Evolutionary conservation across 176 grass and related monocot genomes (phyloP).

Genomic region (Thinopyrum elongatum): DNA sequence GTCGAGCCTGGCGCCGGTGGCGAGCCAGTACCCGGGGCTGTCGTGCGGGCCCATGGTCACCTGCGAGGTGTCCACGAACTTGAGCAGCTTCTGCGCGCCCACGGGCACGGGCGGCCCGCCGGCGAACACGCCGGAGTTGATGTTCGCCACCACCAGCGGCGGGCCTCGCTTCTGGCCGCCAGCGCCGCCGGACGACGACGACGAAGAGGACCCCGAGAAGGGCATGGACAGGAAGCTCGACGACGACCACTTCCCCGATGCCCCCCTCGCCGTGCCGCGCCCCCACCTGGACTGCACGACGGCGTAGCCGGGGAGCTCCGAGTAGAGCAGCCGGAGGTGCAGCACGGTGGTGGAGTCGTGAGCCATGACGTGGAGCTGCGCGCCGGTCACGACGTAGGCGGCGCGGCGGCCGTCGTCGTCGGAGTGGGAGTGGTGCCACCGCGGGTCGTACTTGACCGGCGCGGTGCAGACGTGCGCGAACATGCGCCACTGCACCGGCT

Average conservation of each 20-base stretch:
- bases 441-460: slow-evolving; percentile 57
- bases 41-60: slow-evolving; percentile 79
- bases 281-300: slow-evolving; percentile 69
- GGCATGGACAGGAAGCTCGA: slow-evolving; percentile 48
- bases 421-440: slow-evolving; percentile 29
- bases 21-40: slow-evolving; percentile 82
- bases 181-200: not conserved
- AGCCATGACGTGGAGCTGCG: slow-evolving; percentile 55
- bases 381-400: slow-evolving; percentile 62
- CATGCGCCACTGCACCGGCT: slow-evolving; percentile 67
- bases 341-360: slow-evolving; percentile 43
- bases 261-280: not conserved
- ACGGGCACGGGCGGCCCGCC: slow-evolving; percentile 64
- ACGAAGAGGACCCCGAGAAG: slow-evolving; percentile 16
- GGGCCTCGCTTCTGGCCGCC: slow-evolving; percentile 2
- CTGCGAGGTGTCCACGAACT: slow-evolving; percentile 80
- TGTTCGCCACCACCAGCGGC: slow-evolving; percentile 25
- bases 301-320: slow-evolving; percentile 47
- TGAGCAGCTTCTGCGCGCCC: slow-evolving; percentile 63
- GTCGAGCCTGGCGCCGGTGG: slow-evolving; percentile 83
- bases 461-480: slow-evolving; percentile 67
- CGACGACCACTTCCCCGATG: slow-evolving; percentile 24
- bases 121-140: slow-evolving; percentile 49
- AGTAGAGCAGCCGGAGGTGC: slow-evolving; percentile 68
- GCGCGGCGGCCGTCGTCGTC: not conserved